Conservation (phyloP, 2,329 filamentous ascomycete genomes). For the Drechslerella dactyloides region DNA sequence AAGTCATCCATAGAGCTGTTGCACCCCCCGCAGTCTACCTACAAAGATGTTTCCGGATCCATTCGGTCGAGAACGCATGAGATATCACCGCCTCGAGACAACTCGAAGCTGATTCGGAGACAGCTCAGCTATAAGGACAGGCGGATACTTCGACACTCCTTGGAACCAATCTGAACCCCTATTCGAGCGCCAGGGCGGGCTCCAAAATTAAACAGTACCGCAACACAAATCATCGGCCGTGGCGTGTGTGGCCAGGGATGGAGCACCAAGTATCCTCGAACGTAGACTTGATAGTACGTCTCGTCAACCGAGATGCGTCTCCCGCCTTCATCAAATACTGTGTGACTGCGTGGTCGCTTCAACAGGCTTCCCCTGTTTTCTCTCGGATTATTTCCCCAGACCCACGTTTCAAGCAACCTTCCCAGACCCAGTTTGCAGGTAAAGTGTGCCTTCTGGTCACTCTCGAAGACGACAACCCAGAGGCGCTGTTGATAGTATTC, state of each 20-base stretch:
- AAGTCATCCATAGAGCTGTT: too few species aligned
- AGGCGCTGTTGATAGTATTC: slow-evolving; percentile 26
- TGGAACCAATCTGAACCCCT: too few species aligned
- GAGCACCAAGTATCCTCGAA: slow-evolving; percentile 29
- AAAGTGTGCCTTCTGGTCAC: slow-evolving; percentile 23
- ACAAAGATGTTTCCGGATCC: too few species aligned
- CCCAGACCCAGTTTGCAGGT: slow-evolving; percentile 6
- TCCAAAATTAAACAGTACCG: slow-evolving; percentile 20
- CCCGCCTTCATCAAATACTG: slow-evolving; percentile 21
- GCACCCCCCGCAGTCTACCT: too few species aligned
- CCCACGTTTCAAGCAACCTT: slow-evolving; percentile 26
- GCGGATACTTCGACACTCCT: too few species aligned
- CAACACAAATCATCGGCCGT: slow-evolving; percentile 17
- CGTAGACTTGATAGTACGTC: slow-evolving; percentile 32
- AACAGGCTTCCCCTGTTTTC: slow-evolving; percentile 34
- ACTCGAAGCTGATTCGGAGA: too few species aligned
- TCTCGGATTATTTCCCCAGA: slow-evolving; percentile 32
- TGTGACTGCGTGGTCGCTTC: slow-evolving; percentile 33
- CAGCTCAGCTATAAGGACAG: too few species aligned
- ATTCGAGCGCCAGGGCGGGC: too few species aligned
- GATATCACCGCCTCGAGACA: too few species aligned
- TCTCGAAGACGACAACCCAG: slow-evolving; percentile 28
- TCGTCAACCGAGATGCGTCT: slow-evolving; percentile 1
- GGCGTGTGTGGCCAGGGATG: neutral
- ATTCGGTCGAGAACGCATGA: too few species aligned